Evolutionary conservation across 2,329 filamentous ascomycete genomes (phyloP), one percentile per base, ranked within the genome.

Genomic region (Emmonsia crescens): DNA sequence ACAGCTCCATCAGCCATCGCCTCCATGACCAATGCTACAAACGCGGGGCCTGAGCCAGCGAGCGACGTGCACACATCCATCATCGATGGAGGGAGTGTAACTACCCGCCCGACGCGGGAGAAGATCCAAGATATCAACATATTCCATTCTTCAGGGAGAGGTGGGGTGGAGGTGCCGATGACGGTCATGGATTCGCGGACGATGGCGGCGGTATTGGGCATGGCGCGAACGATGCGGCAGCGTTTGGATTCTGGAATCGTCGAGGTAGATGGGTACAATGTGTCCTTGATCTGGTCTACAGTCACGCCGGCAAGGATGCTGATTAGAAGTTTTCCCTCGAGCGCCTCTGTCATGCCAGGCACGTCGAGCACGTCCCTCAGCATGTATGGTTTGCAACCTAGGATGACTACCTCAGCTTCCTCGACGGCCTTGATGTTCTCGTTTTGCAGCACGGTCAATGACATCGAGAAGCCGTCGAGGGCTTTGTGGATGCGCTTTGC

Each of bases 111-210:
- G 31, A 79, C 73, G 2, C 78, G 77, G 12, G 75, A 78, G 73
- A 87, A 86, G 42, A 86, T 83, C 75, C 82, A 85, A 27, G 76
- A 76, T 0, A 83, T 75, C 6, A 85, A 71, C 21, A 69, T 68
- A 9, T 73, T 66, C 60, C 77, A 76, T 14, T 76, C 70, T 1
- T 74, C 66, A 3, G 74, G 70, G 1, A 83, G 74, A 4, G 81
- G 78, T 1, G 80, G 79, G 3, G 73, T 75, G 1, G 75, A 73
- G 1, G 81, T 85, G 56, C 84, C 85, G 66, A 96, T 87, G 60
- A 94, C 85, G 3, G 87, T 93, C 89, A 94, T 94, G 67, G 84
- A 86, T 74, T 95, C 87, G 55, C 89, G 79, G 62, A 95, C 87
- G 57, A 89, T 81, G 31, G 86, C 86, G 12, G 90, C 89, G 0